Evolutionary conservation across 495 filamentous ascomycete genomes (phyloP).

Genomic region (Penicillium psychrofluorescens): DNA sequence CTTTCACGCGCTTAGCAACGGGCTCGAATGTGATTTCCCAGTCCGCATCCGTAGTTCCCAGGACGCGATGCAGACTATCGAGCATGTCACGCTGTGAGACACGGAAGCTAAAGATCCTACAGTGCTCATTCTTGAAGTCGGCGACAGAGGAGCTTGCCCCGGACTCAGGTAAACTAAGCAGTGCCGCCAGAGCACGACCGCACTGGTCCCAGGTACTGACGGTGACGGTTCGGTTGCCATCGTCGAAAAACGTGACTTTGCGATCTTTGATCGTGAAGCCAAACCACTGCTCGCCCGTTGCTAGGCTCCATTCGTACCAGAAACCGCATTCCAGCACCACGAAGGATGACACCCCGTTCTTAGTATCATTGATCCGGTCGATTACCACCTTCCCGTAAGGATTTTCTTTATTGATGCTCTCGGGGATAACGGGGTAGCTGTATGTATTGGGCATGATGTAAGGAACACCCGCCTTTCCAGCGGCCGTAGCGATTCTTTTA

Average conservation of each 20-base stretch:
- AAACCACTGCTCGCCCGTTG: constrained; percentile 20
- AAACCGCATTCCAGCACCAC: constrained; percentile 40
- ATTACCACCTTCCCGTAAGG: background rate
- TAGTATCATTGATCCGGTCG: constrained; percentile 20
- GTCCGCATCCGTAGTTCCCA: constrained; percentile 35
- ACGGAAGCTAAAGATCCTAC: constrained; percentile 39
- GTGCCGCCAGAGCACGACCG: constrained; percentile 33
- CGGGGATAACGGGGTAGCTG: constrained; percentile 24
- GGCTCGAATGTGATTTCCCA: constrained; percentile 48
- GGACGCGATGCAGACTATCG: constrained; percentile 45
- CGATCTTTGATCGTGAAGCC: constrained; percentile 40
- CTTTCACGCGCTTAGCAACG: constrained; percentile 31
- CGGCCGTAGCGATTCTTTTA: constrained; percentile 46
- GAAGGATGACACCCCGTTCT: constrained; percentile 38
- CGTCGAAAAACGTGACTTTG: constrained; percentile 40
- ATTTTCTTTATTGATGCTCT: constrained; percentile 16
- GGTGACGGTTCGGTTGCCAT: constrained; percentile 32
- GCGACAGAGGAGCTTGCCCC: constrained; percentile 13
- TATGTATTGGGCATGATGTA: constrained; percentile 60
- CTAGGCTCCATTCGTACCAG: constrained; percentile 49
- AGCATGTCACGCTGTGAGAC: constrained; percentile 48
- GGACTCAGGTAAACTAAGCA: constrained; percentile 33
- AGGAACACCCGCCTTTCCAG: constrained; percentile 50
- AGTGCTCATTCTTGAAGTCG: constrained; percentile 29
- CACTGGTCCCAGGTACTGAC: constrained; percentile 37